Evolutionary conservation across 2,329 filamentous ascomycete species (phyloP).

Genomic region (Didymella keratinophila): DNA sequence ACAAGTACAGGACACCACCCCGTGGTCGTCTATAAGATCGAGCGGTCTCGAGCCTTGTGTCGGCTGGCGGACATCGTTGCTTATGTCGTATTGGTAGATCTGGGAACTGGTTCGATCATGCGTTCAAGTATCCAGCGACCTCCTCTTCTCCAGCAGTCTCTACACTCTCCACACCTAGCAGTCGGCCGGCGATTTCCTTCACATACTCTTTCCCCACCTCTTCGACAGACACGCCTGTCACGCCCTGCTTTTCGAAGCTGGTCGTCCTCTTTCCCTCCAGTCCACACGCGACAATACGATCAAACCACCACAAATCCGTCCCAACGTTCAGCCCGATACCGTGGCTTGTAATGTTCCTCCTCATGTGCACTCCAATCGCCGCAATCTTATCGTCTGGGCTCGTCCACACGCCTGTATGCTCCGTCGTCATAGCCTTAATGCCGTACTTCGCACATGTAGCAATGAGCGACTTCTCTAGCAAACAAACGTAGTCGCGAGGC

Average conservation of each 20-base stretch:
- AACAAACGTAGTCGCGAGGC: conserved; percentile 77
- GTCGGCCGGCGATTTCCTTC: conserved; percentile 45
- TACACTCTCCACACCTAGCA: conserved; percentile 34
- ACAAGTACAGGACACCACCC: too few relatives aligned
- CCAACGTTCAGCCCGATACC: conserved; percentile 83
- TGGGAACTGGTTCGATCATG: not conserved
- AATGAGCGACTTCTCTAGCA: conserved; percentile 80
- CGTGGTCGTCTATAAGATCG: too few relatives aligned
- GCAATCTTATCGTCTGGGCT: conserved; percentile 73
- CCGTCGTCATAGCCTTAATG: conserved; percentile 69
- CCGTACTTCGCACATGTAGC: conserved; percentile 67
- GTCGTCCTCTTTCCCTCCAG: conserved; percentile 80
- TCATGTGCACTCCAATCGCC: conserved; percentile 88
- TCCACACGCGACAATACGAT: conserved; percentile 88
- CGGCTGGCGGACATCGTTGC: not conserved
- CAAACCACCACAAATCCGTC: conserved; percentile 69
- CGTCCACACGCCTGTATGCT: conserved; percentile 85
- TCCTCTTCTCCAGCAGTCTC: conserved; percentile 28
- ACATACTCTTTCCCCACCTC: conserved; percentile 54
- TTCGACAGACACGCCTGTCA: conserved; percentile 46
- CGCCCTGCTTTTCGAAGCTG: conserved; percentile 69
- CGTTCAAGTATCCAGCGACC: conserved; percentile 21
- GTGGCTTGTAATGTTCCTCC: conserved; percentile 82
- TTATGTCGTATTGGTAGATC: not conserved
- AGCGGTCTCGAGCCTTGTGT: not conserved